Conservation (phyloP, 2,329 filamentous ascomycete species). For the Cyclaneusma minus region DNA sequence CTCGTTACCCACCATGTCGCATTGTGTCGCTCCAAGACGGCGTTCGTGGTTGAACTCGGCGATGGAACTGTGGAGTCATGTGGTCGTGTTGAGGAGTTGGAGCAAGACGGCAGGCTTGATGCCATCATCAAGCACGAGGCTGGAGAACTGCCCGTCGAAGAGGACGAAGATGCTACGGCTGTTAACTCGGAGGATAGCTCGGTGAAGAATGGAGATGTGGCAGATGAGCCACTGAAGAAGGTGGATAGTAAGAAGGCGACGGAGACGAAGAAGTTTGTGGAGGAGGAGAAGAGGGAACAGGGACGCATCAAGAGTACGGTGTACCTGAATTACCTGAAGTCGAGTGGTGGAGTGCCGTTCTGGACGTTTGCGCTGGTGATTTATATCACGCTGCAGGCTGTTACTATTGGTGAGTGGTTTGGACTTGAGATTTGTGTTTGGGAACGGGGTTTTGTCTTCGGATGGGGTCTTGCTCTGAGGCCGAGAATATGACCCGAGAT, state of each 20-base stretch:
- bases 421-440: neutral
- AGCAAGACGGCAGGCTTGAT: conserved; percentile 36
- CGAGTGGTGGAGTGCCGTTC: conserved; percentile 46
- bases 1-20: conserved; percentile 69
- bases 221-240: conserved; percentile 30
- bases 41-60: conserved; percentile 59
- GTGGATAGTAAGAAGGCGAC: conserved; percentile 28
- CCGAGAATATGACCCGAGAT: too few species aligned
- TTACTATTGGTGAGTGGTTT: conserved; percentile 33
- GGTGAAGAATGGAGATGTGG: conserved; percentile 22
- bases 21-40: conserved; percentile 53
- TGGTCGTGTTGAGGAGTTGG: conserved; percentile 50
- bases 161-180: conserved; percentile 34
- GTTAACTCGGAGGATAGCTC: conserved; percentile 39
- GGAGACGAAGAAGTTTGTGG: conserved; percentile 52
- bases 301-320: conserved; percentile 52
- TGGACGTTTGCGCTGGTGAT: conserved; percentile 39
- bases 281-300: conserved; percentile 58
- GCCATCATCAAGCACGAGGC: conserved; percentile 42
- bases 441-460: conserved; percentile 1
- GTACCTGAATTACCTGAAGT: conserved; percentile 51
- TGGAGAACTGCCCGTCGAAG: conserved; percentile 25
- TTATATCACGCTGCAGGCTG: conserved; percentile 36
- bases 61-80: conserved; percentile 50
- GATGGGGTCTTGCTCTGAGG: too few species aligned